A percentile compares a stretch with the other conserved stretches of the same genome.
Conservation (phyloP, 2,329 filamentous ascomycete species). For the Colletotrichum lentis region DNA sequence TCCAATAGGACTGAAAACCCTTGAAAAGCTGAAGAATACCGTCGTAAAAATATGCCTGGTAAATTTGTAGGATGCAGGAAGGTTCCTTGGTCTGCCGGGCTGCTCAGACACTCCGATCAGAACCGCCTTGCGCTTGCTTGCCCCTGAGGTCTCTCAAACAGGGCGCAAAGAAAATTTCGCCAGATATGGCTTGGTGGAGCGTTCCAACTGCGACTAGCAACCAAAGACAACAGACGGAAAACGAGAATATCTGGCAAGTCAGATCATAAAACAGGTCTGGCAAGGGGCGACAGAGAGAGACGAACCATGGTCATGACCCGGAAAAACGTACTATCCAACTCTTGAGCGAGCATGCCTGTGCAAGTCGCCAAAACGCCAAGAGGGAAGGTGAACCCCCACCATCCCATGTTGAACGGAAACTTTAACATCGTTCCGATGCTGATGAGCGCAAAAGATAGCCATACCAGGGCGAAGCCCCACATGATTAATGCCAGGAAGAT, state of each 20-base stretch:
- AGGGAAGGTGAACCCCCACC: slow-evolving; percentile 59
- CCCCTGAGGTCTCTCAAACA: slow-evolving; percentile 52
- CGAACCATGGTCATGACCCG: slow-evolving; percentile 50
- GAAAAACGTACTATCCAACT: slow-evolving; percentile 56
- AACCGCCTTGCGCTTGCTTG: slow-evolving; percentile 44
- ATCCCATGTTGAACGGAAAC: slow-evolving; percentile 58
- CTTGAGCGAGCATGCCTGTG: slow-evolving; percentile 50
- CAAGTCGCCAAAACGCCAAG: slow-evolving; percentile 56
- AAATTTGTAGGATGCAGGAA: background rate
- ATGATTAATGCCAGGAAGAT: slow-evolving; percentile 55
- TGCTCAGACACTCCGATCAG: slow-evolving; percentile 42
- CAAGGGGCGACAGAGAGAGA: background rate
- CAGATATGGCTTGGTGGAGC: slow-evolving; percentile 48
- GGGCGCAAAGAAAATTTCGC: slow-evolving; percentile 56
- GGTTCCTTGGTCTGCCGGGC: background rate
- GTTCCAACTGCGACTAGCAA: slow-evolving; percentile 52
- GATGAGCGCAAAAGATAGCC: slow-evolving; percentile 55
- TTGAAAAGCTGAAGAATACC: background rate
- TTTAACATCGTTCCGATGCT: slow-evolving; percentile 49
- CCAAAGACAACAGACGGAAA: slow-evolving; percentile 54
- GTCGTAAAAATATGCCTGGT: background rate
- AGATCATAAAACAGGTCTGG: slow-evolving; percentile 3
- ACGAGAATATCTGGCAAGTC: slow-evolving; percentile 49
- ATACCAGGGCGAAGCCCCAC: slow-evolving; percentile 56
- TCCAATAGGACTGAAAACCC: background rate